A percentile compares a stretch with the other conserved stretches of the same genome.
phyloP scores from a whole-genome alignment of 2,329 filamentous ascomycete genomes.

The Tolypocladium capitatum region DNA sequence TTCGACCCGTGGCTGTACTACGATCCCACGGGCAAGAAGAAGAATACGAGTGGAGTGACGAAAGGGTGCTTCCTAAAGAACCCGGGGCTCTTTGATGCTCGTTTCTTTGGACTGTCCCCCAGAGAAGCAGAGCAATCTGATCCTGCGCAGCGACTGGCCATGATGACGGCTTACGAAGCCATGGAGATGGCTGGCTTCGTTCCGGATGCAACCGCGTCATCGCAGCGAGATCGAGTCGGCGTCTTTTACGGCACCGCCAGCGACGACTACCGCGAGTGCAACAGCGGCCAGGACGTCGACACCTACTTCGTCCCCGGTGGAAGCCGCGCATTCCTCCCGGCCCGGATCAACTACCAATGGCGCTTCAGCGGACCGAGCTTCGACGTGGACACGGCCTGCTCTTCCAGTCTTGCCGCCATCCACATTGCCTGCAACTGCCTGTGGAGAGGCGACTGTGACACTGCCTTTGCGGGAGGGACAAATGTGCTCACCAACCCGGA shows the following conservation, averaged over 20 bases:
- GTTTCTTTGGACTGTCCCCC: conserved; percentile 72
- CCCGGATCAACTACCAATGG: conserved; percentile 66
- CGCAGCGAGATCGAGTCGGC: conserved; percentile 46
- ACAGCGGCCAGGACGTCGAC: conserved; percentile 58
- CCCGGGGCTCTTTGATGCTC: conserved; percentile 58
- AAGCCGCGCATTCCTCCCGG: conserved; percentile 27
- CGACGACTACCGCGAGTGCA: conserved; percentile 67
- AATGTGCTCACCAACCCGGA: conserved; percentile 5
- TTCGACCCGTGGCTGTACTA: conserved; percentile 54
- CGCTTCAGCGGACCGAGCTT: conserved; percentile 62
- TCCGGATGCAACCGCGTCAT: conserved; percentile 53
- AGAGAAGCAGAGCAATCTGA: conserved; percentile 60
- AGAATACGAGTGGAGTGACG: conserved; percentile 53
- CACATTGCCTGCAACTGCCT: conserved; percentile 57
- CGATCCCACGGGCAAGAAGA: conserved; percentile 50
- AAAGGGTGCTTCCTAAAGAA: conserved; percentile 57
- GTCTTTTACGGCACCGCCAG: conserved; percentile 65
- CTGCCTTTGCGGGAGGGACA: conserved; percentile 64
- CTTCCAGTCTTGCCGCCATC: conserved; percentile 59
- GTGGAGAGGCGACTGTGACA: conserved; percentile 61
- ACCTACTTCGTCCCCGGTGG: conserved; percentile 34
- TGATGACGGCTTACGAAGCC: conserved; percentile 65
- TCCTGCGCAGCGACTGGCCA: conserved; percentile 57
- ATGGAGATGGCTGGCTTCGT: conserved; percentile 55
- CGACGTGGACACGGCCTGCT: conserved; percentile 67